These are phyloP conservation scores for Suillus fuscotomentosus DNA, from an alignment of 768 basidiomycete species.

Conservation along the genomic window DNA sequence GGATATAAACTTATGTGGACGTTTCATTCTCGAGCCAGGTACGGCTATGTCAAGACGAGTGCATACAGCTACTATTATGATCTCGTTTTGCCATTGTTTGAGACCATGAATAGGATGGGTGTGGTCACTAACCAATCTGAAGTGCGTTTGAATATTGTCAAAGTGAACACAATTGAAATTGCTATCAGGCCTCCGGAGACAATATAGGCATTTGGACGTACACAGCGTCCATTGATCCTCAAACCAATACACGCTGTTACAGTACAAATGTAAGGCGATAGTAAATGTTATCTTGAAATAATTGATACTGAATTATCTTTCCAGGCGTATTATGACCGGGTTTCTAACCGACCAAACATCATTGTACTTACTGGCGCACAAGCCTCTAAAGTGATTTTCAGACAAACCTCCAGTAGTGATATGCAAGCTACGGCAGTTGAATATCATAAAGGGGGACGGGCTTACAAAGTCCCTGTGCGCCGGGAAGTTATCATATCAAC, in stretches of 20 bases:
- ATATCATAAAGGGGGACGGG: slow-evolving; percentile 17
- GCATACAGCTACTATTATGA: slow-evolving; percentile 18
- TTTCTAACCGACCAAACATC: slow-evolving; percentile 21
- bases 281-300: not conserved
- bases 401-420: not conserved
- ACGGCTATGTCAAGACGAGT: slow-evolving; percentile 14
- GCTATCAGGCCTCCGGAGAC: slow-evolving; percentile 12
- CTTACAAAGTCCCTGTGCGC: slow-evolving; percentile 15
- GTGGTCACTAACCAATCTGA: slow-evolving; percentile 14
- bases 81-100: slow-evolving; percentile 14
- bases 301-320: not conserved
- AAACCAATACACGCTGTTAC: slow-evolving; percentile 16
- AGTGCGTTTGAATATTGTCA: slow-evolving; percentile 2
- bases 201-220: slow-evolving; percentile 16
- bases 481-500: slow-evolving; percentile 22
- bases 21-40: not conserved
- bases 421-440: slow-evolving; percentile 20
- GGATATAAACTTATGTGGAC: not conserved
- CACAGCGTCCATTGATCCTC: slow-evolving; percentile 16
- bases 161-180: not conserved
- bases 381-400: slow-evolving; percentile 22
- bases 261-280: slow-evolving; percentile 13
- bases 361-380: slow-evolving; percentile 22
- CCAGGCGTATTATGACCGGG: slow-evolving; percentile 19
- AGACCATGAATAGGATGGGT: slow-evolving; percentile 16